phyloP scores from a whole-genome alignment of 345 rosid genomes.

The Hevea brasiliensis region DNA sequence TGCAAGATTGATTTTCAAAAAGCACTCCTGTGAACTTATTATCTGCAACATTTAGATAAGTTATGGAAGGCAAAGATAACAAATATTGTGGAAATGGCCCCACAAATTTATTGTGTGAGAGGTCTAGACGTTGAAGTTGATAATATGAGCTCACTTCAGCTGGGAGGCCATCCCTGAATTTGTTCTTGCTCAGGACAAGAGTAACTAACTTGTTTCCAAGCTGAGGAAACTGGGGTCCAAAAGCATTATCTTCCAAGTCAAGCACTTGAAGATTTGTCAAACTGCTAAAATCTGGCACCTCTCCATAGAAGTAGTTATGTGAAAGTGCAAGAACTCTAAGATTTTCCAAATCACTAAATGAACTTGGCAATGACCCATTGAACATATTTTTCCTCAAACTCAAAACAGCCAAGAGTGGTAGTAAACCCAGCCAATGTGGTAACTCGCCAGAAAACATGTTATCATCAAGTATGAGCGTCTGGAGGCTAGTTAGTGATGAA shows the following conservation, averaged over 20 bases:
- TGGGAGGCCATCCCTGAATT: constrained; percentile 76
- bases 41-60: constrained; percentile 61
- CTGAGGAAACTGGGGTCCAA: constrained; percentile 72
- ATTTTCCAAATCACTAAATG: constrained; percentile 56
- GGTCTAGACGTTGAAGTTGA: constrained; percentile 79
- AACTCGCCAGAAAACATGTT: constrained; percentile 69
- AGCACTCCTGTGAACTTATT: constrained; percentile 89
- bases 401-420: constrained; percentile 60
- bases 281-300: constrained; percentile 63
- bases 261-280: constrained; percentile 84
- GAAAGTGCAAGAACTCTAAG: constrained; percentile 85
- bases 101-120: constrained; percentile 70
- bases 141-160: constrained; percentile 51
- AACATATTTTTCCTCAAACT: constrained; percentile 73
- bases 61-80: constrained; percentile 66
- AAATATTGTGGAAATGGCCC: constrained; percentile 72
- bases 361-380: constrained; percentile 69
- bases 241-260: constrained; percentile 78
- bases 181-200: constrained; percentile 75
- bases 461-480: constrained; percentile 76
- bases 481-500: constrained; percentile 57
- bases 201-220: constrained; percentile 68
- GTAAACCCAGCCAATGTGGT: constrained; percentile 62
- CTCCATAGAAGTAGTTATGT: constrained; percentile 67
- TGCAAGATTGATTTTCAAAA: constrained; percentile 68